phyloP scores from a whole-genome alignment of 2,329 filamentous ascomycete genomes.

The Fusarium chaquense region DNA sequence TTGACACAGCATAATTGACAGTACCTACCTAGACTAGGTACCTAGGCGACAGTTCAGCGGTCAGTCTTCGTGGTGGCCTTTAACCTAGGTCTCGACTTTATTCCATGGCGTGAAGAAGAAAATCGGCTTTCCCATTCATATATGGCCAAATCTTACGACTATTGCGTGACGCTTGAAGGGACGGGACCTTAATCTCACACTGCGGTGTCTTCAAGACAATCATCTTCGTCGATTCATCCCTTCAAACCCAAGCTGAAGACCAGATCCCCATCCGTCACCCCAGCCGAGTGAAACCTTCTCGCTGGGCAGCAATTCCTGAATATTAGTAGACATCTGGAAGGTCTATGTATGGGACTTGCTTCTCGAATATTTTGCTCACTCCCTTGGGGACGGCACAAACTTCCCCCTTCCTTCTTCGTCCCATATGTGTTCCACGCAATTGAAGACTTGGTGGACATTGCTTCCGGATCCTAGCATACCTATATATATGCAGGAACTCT shows the following conservation, averaged over 20 bases:
- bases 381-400: accelerated
- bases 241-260: background rate
- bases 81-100: no score
- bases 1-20: background rate
- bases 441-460: background rate
- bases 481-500: background rate
- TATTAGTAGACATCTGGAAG: background rate
- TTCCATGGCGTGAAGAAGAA: background rate
- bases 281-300: background rate
- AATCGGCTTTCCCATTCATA: background rate
- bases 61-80: background rate
- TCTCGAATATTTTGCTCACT: background rate
- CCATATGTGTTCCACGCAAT: background rate
- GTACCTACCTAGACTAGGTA: no score
- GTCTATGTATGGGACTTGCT: background rate
- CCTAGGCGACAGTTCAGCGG: background rate
- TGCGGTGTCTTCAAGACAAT: background rate
- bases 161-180: background rate
- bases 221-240: background rate
- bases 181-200: background rate
- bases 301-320: background rate
- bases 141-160: background rate
- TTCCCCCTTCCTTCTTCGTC: background rate
- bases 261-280: background rate
- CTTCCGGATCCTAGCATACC: background rate